Percentiles rank a stretch among this genome's conserved stretches.
Conservation (phyloP, 2,329 filamentous ascomycete genomes). For the Colletotrichum lini region DNA sequence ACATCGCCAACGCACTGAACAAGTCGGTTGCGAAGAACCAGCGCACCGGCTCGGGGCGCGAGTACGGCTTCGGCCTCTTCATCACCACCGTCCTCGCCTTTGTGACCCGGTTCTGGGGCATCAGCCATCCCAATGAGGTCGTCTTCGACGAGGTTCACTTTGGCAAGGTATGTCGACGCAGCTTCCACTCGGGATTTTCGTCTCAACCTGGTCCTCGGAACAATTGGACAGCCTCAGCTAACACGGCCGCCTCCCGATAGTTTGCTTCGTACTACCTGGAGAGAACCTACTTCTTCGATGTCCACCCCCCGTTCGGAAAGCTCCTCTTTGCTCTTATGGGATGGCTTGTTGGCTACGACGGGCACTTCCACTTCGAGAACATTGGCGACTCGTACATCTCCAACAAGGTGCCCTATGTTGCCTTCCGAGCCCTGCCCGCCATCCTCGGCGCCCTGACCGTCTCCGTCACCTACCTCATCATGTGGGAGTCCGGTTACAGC, state of each 20-base stretch:
- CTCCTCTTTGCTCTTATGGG: slow-evolving; percentile 97
- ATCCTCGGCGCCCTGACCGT: slow-evolving; percentile 93
- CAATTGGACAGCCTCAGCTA: slow-evolving; percentile 24
- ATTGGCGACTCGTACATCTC: slow-evolving; percentile 98
- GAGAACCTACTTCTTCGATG: slow-evolving; percentile 99
- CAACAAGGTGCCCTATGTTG: slow-evolving; percentile 97
- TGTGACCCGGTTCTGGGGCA: slow-evolving; percentile 94
- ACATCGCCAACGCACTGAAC: slow-evolving; percentile 66
- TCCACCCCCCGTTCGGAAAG: slow-evolving; percentile 98
- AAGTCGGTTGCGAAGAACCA: slow-evolving; percentile 57
- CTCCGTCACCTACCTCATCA: slow-evolving; percentile 94
- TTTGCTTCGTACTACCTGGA: slow-evolving; percentile 89
- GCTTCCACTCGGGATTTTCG: not conserved
- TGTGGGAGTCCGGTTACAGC: slow-evolving; percentile 99
- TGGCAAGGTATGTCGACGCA: slow-evolving; percentile 82
- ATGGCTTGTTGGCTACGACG: slow-evolving; percentile 97
- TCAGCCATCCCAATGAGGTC: slow-evolving; percentile 94
- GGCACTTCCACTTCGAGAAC: slow-evolving; percentile 98
- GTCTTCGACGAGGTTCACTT: slow-evolving; percentile 99
- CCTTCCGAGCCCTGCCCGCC: slow-evolving; percentile 93
- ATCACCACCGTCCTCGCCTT: slow-evolving; percentile 90
- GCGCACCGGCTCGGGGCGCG: slow-evolving; percentile 74
- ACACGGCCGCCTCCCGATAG: slow-evolving; percentile 55
- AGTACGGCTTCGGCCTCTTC: slow-evolving; percentile 84
- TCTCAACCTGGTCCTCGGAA: not conserved